Evolutionary conservation across 345 rosid species (phyloP), one percentile per base, ranked within the genome.

Genomic region (Corymbia maculata): DNA sequence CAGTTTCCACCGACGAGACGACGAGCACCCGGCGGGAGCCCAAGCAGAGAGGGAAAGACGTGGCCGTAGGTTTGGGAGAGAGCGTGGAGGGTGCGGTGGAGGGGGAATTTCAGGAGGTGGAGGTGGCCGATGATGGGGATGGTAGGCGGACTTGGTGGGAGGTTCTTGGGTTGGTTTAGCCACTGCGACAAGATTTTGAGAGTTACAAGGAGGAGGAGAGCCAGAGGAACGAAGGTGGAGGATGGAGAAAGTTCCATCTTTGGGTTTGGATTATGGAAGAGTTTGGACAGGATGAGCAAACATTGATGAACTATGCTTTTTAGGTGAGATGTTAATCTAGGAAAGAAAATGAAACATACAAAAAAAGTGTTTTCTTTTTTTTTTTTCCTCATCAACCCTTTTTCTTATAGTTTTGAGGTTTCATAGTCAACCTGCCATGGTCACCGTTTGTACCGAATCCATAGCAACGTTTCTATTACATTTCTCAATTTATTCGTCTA

Each of bases 1-100:
- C 42, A 36, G 42, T 36, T n/a, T 89, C 9, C 7, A 85, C 51
- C 3, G 91, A 92, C 0, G 92, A 89, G 26, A 92, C 87, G 13
- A 91, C 66, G 6, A 92, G 55, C 5, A 80, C 90, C 2, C 36
- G 82, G 49, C 86, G 89, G 21, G 87, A 88, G 28, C 93, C 91
- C 47, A 91, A 89, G 28, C 86, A 86, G 49, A 92, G 93, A n/a
- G 85, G 88, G 79, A n/a, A 92, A 32, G 79, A 91, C n/a, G 45
- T 90, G 89, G 44, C 91, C 91, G 32, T 88, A 59, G 26, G 49
- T 85, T 14, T n/a, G 50, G 7, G 91, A 87, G 15, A 92, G 79
- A n/a, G 21, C 42, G 51, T 57, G 86, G 44, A 90, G 75, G 70
- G 90, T 17, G 14, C 45, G 88, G 88, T 79, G 89, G 13, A 80